Evolutionary conservation across 176 grass and related monocot species (phyloP).

Genomic region (Triticum monococcum): DNA sequence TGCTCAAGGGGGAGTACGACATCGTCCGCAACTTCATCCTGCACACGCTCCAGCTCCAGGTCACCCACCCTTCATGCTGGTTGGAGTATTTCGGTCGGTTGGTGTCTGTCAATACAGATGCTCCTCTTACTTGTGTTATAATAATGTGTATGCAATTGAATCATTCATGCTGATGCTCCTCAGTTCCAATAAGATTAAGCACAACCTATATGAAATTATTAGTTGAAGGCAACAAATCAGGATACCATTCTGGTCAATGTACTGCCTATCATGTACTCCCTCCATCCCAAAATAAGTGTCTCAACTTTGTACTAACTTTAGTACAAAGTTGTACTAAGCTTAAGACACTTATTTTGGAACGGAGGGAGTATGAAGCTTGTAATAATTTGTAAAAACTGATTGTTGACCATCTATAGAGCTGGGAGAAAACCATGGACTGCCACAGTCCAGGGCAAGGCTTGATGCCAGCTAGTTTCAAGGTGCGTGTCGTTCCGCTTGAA

Average conservation of each 20-base stretch:
- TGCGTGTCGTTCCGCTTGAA: slow-evolving; percentile 68
- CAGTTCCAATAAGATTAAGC: neutral
- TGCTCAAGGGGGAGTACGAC: slow-evolving; percentile 85
- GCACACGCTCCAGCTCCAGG: slow-evolving; percentile 91
- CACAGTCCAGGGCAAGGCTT: slow-evolving; percentile 84
- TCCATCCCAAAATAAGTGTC: too few relatives aligned
- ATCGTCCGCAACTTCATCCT: slow-evolving; percentile 96
- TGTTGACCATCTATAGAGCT: slow-evolving; percentile 54
- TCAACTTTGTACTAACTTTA: too few relatives aligned
- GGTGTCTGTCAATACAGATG: neutral
- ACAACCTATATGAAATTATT: neutral
- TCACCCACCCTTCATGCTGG: too few relatives aligned
- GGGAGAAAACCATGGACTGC: slow-evolving; percentile 97
- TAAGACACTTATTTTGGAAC: too few relatives aligned
- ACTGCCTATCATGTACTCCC: neutral
- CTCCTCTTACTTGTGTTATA: neutral
- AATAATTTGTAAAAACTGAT: neutral
- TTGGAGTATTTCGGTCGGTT: neutral
- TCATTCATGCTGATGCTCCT: neutral
- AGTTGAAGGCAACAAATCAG: neutral
- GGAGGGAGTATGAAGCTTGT: neutral
- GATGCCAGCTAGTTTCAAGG: slow-evolving; percentile 93
- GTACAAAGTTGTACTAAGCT: too few relatives aligned
- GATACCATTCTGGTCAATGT: neutral
- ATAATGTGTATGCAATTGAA: neutral